Evolutionary conservation across 257 asterid species (phyloP), one percentile per base, ranked within the genome.

Genomic region (Nicotiana noctiflora): DNA sequence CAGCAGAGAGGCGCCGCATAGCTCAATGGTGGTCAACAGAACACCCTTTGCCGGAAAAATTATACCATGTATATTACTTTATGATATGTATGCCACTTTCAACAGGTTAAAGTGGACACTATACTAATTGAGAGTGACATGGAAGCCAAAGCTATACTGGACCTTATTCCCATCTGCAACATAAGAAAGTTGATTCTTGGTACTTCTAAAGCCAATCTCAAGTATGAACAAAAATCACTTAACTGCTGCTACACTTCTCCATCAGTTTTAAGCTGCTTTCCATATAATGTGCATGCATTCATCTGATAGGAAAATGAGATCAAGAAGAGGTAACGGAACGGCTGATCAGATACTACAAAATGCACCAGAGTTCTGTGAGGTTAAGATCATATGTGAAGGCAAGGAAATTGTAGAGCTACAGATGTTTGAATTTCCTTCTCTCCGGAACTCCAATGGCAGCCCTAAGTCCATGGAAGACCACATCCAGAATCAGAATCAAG

Each of bases 111-210:
- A 82, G 94, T 83, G 82, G 98, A 94, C 55, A 93, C 97, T 51
- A 80, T 93, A 81, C 86, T 90, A 5, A 84, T 94, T 8, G 98
- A 94, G 81, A 92, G 94, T 79, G 93, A 94, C 57, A 74, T 57
- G 87, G 97, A 93, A 86, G 95, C 89, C 52, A 90, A 90, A 79
- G 92, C 98, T 0, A 88, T 94, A 85, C 70, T 91, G 37, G 93
- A 92, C 76, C 98, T 94, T 88, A 93, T 94, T 80, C 95, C 94
- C 37, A 84, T 93, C 76, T 93, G 92, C 88, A 87, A 92, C 86
- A 89, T 94, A 2, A 89, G 83, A 53, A 93, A 82, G 79, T 83
- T 94, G 52, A 89, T 94, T 25, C 21, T 93, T 1, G 93, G 92
- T 52, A 88, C 89, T 82, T 84, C 85, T 70, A 90, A 91, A 88